Base-by-base conservation (phyloP, 768 basidiomycete genomes). In the Psilocybe azurescens region DNA sequence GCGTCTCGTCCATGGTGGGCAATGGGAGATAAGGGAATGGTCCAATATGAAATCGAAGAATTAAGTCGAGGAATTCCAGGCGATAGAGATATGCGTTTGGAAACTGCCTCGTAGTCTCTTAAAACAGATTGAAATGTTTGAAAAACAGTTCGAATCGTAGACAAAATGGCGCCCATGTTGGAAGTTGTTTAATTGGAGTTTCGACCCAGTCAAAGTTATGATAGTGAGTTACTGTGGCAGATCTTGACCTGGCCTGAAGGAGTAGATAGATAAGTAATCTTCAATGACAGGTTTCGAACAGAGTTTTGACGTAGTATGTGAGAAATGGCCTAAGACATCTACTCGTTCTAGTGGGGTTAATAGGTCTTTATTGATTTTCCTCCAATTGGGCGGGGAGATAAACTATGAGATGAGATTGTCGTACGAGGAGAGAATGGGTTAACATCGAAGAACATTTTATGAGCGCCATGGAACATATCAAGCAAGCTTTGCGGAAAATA, bases 21-120 rank as follows among this genome's bases (percentile, higher is more conserved):
- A 14, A 89, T 79, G 16, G 79, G 69, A 0, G 86, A 79, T 0
- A 77, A 75, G 2, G 89, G 88, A 7, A 79, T 68, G 6, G 81
- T 82, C 91, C 91, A 93, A 68, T 86, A 91, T 0, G 91, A 80
- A 13, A 73, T 69, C 0, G 84, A 84, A 2, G 89, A 83, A 60
- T 83, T 78, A 1, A 76, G 69, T 2, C 82, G 73, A 10, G 91
- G 91, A 7, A 91, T 69, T 0, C 83, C 85, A 1, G 90, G 89
- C 30, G 85, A 78, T 63, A 33, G 47, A 3, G 67, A 63, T 8
- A 77, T 67, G 13, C 77, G 75, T 5, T 63, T 64, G 49, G 72
- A 60, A 41, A 79, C 66, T 2, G 61, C 56, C 39, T 72, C 55
- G 32, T 65, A 69, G 56, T 64, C 64, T 11, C 61, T 46, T 28